Evolutionary conservation across 768 basidiomycete species (phyloP).

Genomic region (Mycena latifolia): DNA sequence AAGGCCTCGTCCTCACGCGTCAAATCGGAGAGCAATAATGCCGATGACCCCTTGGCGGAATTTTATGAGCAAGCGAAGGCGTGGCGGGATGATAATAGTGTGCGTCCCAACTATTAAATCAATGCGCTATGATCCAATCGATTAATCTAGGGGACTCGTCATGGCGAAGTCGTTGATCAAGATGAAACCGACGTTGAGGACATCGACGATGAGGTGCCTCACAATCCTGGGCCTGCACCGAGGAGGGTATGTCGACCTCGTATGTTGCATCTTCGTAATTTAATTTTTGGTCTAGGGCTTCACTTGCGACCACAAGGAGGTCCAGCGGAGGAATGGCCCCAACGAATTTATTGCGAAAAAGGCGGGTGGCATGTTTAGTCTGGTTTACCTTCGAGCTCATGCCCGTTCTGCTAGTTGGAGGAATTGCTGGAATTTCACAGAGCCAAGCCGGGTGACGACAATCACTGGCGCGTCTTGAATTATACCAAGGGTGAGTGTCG

Average conservation of each 20-base stretch:
- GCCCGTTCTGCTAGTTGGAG: constrained; percentile 59
- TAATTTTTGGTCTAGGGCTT: constrained; percentile 61
- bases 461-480: constrained; percentile 75
- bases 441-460: constrained; percentile 68
- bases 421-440: constrained; percentile 77
- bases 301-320: constrained; percentile 68
- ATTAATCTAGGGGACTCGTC: no score
- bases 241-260: constrained; percentile 44
- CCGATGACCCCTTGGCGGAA: constrained; percentile 71
- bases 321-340: constrained; percentile 49
- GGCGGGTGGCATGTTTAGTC: constrained; percentile 42
- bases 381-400: not conserved
- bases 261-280: constrained; percentile 2
- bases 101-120: constrained; percentile 40
- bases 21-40: constrained; percentile 12
- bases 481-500: constrained; percentile 72
- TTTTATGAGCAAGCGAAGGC: constrained; percentile 72
- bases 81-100: constrained; percentile 58
- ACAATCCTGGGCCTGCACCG: constrained; percentile 39
- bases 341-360: constrained; percentile 86
- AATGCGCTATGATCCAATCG: not conserved
- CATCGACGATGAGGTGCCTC: constrained; percentile 38
- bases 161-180: no score
- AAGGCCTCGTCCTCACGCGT: constrained; percentile 25
- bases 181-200: constrained; percentile 51